phyloP scores from a whole-genome alignment of 768 basidiomycete genomes.

The Pisolithus marmoratus region DNA sequence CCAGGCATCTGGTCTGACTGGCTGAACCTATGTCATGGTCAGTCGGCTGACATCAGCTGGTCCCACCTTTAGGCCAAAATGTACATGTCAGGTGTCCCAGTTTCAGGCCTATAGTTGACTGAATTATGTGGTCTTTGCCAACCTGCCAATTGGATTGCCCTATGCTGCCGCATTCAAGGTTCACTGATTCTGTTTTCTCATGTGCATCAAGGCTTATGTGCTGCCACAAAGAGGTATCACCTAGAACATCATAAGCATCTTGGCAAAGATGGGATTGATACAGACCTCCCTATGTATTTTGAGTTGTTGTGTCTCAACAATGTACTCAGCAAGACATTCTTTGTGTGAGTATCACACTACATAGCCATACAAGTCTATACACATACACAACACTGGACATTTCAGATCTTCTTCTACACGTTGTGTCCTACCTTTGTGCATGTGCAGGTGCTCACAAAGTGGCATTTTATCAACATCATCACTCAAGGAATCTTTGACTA shows the following conservation, averaged over 20 bases:
- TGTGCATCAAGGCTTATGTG: constrained; percentile 4
- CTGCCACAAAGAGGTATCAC: constrained; percentile 65
- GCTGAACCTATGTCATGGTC: no score
- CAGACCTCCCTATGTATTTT: constrained; percentile 83
- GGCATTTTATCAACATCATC: constrained; percentile 79
- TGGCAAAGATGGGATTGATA: constrained; percentile 94
- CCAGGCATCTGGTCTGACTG: no score
- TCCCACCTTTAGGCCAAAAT: no score
- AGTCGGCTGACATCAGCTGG: no score
- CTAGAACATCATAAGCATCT: constrained; percentile 95
- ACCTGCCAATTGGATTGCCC: constrained; percentile 90
- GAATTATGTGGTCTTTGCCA: constrained; percentile 91
- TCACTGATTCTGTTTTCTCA: constrained; percentile 1
- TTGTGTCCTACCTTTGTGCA: constrained; percentile 92
- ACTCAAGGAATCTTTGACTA: constrained; percentile 70
- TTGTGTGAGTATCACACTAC: constrained; percentile 58
- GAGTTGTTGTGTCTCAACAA: constrained; percentile 89
- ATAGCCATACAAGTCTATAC: background rate
- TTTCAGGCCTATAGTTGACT: no score
- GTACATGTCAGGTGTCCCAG: no score
- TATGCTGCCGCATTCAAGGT: constrained; percentile 97
- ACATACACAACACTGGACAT: constrained; percentile 53
- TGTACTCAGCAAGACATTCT: constrained; percentile 96
- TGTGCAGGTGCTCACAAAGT: constrained; percentile 68
- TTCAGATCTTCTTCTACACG: constrained; percentile 98